Base-by-base conservation (phyloP, 1,284 basidiomycete genomes). In the Lentinula novae-zelandiae region DNA sequence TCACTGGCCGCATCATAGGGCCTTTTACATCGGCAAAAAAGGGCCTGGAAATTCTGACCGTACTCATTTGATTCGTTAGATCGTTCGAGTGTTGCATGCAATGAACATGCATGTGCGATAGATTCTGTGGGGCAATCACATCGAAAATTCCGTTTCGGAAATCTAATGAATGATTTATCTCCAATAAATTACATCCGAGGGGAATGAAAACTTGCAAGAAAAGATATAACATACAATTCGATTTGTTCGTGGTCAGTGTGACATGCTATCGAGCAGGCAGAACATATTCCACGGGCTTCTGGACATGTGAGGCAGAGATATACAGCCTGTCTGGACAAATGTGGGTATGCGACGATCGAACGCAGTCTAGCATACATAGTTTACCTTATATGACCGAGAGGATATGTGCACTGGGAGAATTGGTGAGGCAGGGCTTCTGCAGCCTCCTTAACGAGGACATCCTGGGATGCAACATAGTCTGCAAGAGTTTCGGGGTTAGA, bases 161-260 rank as follows among this genome's bases (percentile, higher is more conserved):
- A 93, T 59, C 80, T 82, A 60, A 8, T 49, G 9, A 15, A 17
- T 50, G 7, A 9, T 34, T 31, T 9, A 15, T 56, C n/a, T 46
- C 22, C 33, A 59, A 38, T 10, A 49, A 44, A 36, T 31, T 12
- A 34, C 10, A 17, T 39, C 1, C 51, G 13, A 63, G 39, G 55
- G 38, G 57, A 58, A 57, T 33, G 20, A 12, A 49, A 42, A 58
- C 34, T 15, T 22, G 9, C 44, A 46, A 22, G 22, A 22, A 4
- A 40, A 20, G 3, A 27, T 48, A 38, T 36, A 58, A 68, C 76
- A 67, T 65, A 80, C 75, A 93, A 78, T 71, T 93, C 91, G 56
- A 92, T 72, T 70, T 93, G 90, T 68, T 92, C 87, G 72, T 91
- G 88, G 70, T 90, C 79, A 15, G 87, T 87, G 70, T 93, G 90